These are phyloP conservation scores for Stagonosporopsis vannaccii DNA, from an alignment of 2,329 filamentous ascomycete genomes.

Conservation along the genomic window DNA sequence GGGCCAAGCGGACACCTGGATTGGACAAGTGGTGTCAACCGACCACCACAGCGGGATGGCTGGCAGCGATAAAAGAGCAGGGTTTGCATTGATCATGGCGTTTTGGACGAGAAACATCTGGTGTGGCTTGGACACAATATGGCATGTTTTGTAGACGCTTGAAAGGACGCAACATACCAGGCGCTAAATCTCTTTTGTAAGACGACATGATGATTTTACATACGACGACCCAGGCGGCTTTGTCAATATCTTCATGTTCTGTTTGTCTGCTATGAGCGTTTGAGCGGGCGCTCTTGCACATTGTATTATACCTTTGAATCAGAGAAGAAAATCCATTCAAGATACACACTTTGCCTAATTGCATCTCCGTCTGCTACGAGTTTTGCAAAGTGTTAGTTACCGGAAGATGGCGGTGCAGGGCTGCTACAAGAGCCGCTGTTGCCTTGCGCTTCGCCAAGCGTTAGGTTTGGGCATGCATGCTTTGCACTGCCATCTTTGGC, in stretches of 20 bases:
- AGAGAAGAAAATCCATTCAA: background rate
- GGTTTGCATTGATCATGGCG: background rate
- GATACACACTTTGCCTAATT: background rate
- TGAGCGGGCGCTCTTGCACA: constrained; percentile 9
- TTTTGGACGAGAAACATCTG: background rate
- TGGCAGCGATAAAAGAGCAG: constrained; percentile 22
- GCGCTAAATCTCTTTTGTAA: constrained; percentile 13
- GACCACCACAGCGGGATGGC: constrained; percentile 27
- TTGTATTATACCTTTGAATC: constrained; percentile 14
- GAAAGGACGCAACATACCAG: background rate
- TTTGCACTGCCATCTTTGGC: constrained; percentile 1
- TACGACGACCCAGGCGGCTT: constrained; percentile 5
- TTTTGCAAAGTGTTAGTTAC: too few relatives aligned
- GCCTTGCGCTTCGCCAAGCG: too few relatives aligned
- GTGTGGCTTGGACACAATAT: background rate
- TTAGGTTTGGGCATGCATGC: too few relatives aligned
- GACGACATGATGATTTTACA: constrained; percentile 9
- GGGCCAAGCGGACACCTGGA: constrained; percentile 27
- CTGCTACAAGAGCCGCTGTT: too few relatives aligned
- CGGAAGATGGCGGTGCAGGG: too few relatives aligned
- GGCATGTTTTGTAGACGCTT: background rate
- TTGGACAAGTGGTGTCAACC: constrained; percentile 27
- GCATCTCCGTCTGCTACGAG: background rate
- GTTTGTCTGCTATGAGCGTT: constrained; percentile 12
- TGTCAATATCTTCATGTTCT: constrained; percentile 5